These are phyloP conservation scores for Fremontodendron californicum DNA, from an alignment of 345 rosid species.

Conservation along the genomic window DNA sequence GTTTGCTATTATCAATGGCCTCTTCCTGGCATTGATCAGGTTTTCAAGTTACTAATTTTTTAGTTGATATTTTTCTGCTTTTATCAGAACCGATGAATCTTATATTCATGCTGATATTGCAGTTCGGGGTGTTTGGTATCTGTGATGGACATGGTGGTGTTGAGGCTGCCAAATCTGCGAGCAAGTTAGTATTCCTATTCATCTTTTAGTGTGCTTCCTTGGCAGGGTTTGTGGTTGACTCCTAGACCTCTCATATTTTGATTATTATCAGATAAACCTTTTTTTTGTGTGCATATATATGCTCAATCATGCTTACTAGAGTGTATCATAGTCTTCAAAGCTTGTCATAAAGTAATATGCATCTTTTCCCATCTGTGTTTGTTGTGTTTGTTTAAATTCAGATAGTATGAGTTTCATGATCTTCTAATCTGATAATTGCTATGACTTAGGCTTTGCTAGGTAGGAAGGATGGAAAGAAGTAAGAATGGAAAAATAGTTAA, in stretches of 20 bases:
- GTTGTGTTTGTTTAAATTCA: neutral
- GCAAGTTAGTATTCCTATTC: slow-evolving; percentile 63
- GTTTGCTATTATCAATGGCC: slow-evolving; percentile 92
- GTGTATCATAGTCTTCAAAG: slow-evolving; percentile 2
- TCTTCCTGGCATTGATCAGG: slow-evolving; percentile 77
- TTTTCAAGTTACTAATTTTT: slow-evolving; percentile 29
- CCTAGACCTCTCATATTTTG: neutral
- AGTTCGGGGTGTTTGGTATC: slow-evolving; percentile 94
- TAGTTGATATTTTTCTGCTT: slow-evolving; percentile 6
- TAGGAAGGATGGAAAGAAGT: neutral
- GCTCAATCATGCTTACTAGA: neutral
- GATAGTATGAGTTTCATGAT: neutral
- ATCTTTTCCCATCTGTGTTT: neutral
- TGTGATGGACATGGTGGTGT: slow-evolving; percentile 99
- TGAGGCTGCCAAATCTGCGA: slow-evolving; percentile 86
- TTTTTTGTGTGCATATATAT: neutral
- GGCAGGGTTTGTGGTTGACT: slow-evolving; percentile 10
- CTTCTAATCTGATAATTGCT: neutral
- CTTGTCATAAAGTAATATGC: slow-evolving; percentile 1
- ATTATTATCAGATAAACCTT: neutral
- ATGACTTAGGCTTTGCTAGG: slow-evolving; percentile 1
- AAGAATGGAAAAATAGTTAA: neutral
- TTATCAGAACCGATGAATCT: slow-evolving; percentile 14
- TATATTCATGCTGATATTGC: slow-evolving; percentile 24
- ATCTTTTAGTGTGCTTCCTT: slow-evolving; percentile 19